Base-by-base conservation (phyloP, 129 eudicot genomes). In the Silybum marianum region DNA sequence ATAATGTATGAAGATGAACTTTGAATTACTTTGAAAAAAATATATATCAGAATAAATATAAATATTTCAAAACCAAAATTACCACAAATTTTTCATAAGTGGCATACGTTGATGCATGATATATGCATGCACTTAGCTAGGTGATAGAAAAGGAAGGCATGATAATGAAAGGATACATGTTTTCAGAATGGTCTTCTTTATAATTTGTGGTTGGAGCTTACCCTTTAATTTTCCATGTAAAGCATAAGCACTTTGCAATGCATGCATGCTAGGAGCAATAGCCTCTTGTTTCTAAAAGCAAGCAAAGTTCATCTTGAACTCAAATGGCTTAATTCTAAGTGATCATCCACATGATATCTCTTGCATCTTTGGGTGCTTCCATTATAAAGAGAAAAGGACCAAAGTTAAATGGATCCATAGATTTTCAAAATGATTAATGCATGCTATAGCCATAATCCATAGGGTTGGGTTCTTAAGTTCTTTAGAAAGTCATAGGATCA, bases 231-330 rank as follows among this genome's bases (percentile, higher is more conserved):
- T 28, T 69, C 73, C 73, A 69, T 30, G 73, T 69, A 69, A 69
- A 69, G 73, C 22, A 28, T 69, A 69, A 28, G 19, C 18, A 69
- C 73, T 69, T 69, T 69, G 73, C 73, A 14, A 69, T 28, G 73
- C 44, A 69, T 28, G 44, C 44, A 30, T 26, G 19, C 6, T 10
- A 19, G 9, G 6, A 69, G 73, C 9, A 18, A 26, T 30, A 69
- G 23, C 19, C 23, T 69, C 19, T 28, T 28, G 73, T 36, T 69
- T 69, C 73, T 16, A 69, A 69, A 69, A 69, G 73, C 39, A 69
- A 69, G 73, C 73, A 30, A 69, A 69, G 73, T 30, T 69, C 44
- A 69, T 28, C 73, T 69, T 28, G 73, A 69, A 69, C 73, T 69
- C 73, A 69, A 69, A 69, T 69, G 44, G 44, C 44, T 69, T n/a